phyloP scores from a whole-genome alignment of 306 rosid genomes.

The Potentilla sterilis region DNA sequence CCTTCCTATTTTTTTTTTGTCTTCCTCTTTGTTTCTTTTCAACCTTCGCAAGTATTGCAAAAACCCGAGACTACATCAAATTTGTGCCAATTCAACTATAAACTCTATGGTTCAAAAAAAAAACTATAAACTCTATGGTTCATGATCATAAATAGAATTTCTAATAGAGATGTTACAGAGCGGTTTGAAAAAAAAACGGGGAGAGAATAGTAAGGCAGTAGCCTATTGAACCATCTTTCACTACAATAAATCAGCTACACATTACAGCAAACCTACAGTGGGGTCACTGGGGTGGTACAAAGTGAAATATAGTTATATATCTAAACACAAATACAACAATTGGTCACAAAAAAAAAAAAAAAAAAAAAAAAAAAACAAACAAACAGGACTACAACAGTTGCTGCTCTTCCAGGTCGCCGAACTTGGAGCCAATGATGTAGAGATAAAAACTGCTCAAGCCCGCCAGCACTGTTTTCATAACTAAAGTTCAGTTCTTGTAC shows the following conservation, averaged over 20 bases:
- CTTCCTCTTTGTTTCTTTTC: background rate
- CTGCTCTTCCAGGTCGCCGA: background rate
- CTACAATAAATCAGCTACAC: too few relatives aligned
- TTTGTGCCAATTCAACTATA: background rate
- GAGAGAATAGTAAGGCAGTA: background rate
- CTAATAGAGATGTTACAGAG: background rate
- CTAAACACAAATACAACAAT: background rate
- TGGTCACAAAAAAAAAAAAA: background rate
- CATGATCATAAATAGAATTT: background rate
- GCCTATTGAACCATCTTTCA: background rate
- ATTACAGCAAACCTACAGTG: background rate
- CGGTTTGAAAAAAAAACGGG: background rate
- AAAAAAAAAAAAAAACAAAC: background rate
- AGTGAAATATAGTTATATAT: background rate
- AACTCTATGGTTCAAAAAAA: background rate
- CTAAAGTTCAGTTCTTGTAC: background rate
- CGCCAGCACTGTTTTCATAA: background rate
- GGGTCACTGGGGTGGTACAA: background rate
- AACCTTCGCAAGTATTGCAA: background rate
- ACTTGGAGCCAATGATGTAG: background rate
- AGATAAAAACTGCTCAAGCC: background rate
- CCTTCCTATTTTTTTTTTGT: background rate
- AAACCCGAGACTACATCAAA: background rate
- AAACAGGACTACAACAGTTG: background rate
- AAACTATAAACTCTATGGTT: background rate